Evolutionary conservation across 1,284 basidiomycete genomes (phyloP), one percentile per base, ranked within the genome.

Genomic region (Ceratobasidium sp.): DNA sequence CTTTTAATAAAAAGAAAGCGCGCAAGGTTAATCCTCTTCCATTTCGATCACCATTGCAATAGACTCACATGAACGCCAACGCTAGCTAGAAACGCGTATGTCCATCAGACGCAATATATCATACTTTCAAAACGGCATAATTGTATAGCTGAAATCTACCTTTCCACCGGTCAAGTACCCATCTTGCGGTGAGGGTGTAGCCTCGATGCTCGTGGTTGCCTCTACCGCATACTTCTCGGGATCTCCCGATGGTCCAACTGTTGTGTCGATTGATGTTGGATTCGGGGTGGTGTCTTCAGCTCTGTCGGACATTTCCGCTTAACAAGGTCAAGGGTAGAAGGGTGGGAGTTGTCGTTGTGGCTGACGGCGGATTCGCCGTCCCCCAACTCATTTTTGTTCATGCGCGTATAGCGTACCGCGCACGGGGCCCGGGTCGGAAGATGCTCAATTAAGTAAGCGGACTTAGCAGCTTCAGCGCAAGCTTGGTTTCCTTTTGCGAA

Each of bases 111-210:
- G 29, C 14, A 22, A 33, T 22, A 53, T 48, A 69, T 57, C 36
- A 31, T 31, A 45, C 59, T 2, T 41, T 41, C 36, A 41, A 41
- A 41, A 11, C 36, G 11, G 36, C 36, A 41, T 36, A 33, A 44
- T n/a, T n/a, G n/a, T 19, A 44, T 7, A 19, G n/a, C 29, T 48
- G 47, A 33, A n/a, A 24, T 45, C 27, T 24, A 69, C 66, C 54
- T 57, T 69, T 57, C 36, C 53, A 2, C 66, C 66, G 41, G 66
- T 57, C 66, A 69, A 47, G 54, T 69, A 69, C 36, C 54, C 53
- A n/a, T 44, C 33, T 36, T 51, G 14, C 27, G 63, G 45, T 1
- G 47, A 6, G n/a, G n/a, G n/a, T 24, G 36, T 48, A 8, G 33
- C 31, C 41, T 65, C 48, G 33, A 44, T 36, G 36, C 44, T 60